Conservation (phyloP, 208 protist genomes). For the Trypanosoma theileri region DNA sequence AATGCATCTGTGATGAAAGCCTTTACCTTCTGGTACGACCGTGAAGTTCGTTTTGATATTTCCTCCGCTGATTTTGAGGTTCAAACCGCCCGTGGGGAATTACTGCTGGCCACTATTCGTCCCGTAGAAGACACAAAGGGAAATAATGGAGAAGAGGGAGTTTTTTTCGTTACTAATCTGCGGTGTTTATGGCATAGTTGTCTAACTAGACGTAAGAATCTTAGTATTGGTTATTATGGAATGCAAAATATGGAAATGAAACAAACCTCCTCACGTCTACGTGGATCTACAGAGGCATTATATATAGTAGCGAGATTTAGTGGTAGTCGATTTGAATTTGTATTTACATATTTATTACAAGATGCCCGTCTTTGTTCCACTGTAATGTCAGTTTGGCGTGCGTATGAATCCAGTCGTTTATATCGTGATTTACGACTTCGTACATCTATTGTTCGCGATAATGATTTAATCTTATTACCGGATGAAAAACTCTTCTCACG, state of each 20-base stretch:
- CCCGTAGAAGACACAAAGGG: conserved; percentile 96
- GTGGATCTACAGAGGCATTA: conserved; percentile 84
- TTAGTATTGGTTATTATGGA: conserved; percentile 93
- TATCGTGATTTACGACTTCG: conserved; percentile 96
- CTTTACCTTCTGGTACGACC: conserved; percentile 93
- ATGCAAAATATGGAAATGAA: conserved; percentile 88
- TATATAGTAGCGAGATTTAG: conserved; percentile 87
- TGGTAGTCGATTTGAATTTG: conserved; percentile 91
- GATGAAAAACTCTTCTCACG: conserved; percentile 89
- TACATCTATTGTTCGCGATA: conserved; percentile 86
- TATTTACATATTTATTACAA: conserved; percentile 90
- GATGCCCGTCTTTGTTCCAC: conserved; percentile 76
- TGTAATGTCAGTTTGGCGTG: conserved; percentile 77
- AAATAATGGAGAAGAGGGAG: conserved; percentile 91
- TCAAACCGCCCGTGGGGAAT: conserved; percentile 67
- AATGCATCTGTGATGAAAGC: conserved; percentile 31
- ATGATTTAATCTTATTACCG: conserved; percentile 82
- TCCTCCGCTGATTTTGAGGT: conserved; percentile 41
- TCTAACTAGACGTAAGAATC: conserved; percentile 57
- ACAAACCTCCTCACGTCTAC: conserved; percentile 72
- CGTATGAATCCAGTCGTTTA: conserved; percentile 93
- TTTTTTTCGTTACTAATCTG: conserved; percentile 94
- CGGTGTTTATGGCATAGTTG: conserved; percentile 91
- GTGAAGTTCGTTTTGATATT: conserved; percentile 95
- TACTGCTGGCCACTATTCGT: conserved; percentile 72